Conservation (phyloP, 202 grass and related monocot genomes). For the Bolboschoenoplectus hybrid region DNA sequence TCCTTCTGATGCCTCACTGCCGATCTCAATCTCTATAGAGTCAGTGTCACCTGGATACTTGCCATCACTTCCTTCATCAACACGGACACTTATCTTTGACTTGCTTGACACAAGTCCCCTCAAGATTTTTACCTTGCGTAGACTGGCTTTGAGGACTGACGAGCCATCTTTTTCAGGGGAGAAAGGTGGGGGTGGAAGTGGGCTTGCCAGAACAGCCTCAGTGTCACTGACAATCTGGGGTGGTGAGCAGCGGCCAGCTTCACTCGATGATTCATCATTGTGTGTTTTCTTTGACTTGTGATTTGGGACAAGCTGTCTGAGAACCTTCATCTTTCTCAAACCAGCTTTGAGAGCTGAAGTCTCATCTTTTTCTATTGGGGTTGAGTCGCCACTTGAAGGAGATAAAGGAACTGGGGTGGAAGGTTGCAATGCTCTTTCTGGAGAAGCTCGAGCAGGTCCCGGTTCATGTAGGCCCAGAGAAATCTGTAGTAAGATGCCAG, state of each 20-base stretch:
- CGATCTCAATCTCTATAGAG: conserved; percentile 73
- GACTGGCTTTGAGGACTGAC: conserved; percentile 79
- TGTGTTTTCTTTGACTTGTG: conserved; percentile 65
- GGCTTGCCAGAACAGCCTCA: conserved; percentile 40
- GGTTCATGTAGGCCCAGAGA: conserved; percentile 73
- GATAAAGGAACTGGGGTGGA: conserved; percentile 53
- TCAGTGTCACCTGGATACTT: conserved; percentile 79
- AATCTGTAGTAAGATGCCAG: conserved; percentile 54
- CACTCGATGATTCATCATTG: conserved; percentile 55
- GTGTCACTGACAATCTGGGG: conserved; percentile 39
- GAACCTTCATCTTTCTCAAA: conserved; percentile 89
- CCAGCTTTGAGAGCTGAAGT: conserved; percentile 87
- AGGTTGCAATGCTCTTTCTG: conserved; percentile 57
- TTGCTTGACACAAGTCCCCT: conserved; percentile 70
- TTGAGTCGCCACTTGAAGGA: conserved; percentile 59
- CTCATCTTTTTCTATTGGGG: conserved; percentile 72
- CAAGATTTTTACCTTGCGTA: conserved; percentile 87
- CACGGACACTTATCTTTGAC: conserved; percentile 60
- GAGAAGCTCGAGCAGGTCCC: conserved; percentile 49
- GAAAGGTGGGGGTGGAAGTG: conserved; percentile 58
- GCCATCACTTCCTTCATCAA: conserved; percentile 64
- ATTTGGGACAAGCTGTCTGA: conserved; percentile 73
- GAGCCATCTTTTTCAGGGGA: conserved; percentile 74
- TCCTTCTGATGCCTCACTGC: conserved; percentile 56
- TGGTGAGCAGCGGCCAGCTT: conserved; percentile 40